Base-by-base conservation (phyloP, 2,329 filamentous ascomycete species). In the Cryphonectria nitschkei region DNA sequence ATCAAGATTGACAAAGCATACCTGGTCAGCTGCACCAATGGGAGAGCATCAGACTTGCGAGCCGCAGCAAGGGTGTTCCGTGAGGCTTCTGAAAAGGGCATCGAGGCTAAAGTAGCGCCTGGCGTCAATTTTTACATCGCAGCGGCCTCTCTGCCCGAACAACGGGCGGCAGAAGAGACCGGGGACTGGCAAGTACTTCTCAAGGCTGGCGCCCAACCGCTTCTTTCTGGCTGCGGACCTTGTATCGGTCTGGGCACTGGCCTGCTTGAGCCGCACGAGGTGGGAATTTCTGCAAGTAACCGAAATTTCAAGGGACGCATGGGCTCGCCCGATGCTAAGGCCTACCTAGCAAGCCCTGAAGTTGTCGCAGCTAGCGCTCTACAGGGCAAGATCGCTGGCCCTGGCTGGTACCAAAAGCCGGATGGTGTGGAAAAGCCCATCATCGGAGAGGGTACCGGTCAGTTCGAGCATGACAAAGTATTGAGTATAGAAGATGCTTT, bases 1-100 rank as follows among this genome's bases (percentile, higher is more conserved):
- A 97, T 98, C 79, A 86, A 88, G 65, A 81, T 98, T 32, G 83
- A 98, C 83, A 94, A 98, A 86, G 90, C 98, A 75, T 99, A 98
- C 80, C 98, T 98, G 76, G 96, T 96, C 62, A 97, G 94, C 14
- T 98, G 95, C 84, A 98, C 95, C 7, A 98, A 98, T 82, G 91
- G 89, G 0, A 86, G 95, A 65, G 88, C 90, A 13, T 94, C 93
- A 0, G 95, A 98, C 79, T 84, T 98, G 19, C 90, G 89, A 0
- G 90, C 92, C 0, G 95, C 95, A 1, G 95, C 94, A 0, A 88
- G 87, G 62, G 95, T 98, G 2, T 97, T 98, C 86, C 89, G 88
- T 69, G 92, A 95, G 54, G 93, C 93, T 0, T 88, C 91, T 0
- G 87, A 89, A 69, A 60, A 41, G 22, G 69, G 71, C 37, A 92